Conservation (phyloP, 106 monocot species). For the Allium sativum region DNA sequence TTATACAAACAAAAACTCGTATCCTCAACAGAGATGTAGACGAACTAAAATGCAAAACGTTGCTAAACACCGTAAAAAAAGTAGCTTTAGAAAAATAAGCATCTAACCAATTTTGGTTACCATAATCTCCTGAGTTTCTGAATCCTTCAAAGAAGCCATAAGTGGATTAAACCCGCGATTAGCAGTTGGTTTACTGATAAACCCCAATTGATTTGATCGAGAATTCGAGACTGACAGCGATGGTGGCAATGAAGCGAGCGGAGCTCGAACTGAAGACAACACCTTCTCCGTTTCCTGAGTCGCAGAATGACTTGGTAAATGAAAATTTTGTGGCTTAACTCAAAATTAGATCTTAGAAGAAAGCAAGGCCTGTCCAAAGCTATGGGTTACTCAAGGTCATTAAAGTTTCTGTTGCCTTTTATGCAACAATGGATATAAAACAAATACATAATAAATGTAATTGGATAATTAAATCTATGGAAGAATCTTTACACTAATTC, state of each 20-base stretch:
- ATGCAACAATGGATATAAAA: too few species aligned
- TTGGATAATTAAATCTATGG: too few species aligned
- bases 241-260: background rate
- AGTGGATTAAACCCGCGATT: background rate
- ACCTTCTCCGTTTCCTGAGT: background rate
- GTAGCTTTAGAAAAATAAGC: background rate
- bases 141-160: slow-evolving; percentile 8
- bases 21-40: background rate
- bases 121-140: background rate
- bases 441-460: too few species aligned
- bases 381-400: too few species aligned
- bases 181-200: background rate
- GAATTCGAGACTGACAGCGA: background rate
- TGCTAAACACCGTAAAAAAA: background rate
- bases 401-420: too few species aligned
- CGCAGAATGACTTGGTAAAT: too few species aligned
- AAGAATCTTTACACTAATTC: too few species aligned
- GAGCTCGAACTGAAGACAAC: background rate
- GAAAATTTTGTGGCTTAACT: too few species aligned
- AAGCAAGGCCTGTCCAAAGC: too few species aligned
- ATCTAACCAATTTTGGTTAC: background rate
- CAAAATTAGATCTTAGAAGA: too few species aligned
- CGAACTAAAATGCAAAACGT: background rate
- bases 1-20: too few species aligned
- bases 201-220: background rate